Conservation (phyloP, 2,329 filamentous ascomycete genomes). For the Clonostachys rhizophaga region DNA sequence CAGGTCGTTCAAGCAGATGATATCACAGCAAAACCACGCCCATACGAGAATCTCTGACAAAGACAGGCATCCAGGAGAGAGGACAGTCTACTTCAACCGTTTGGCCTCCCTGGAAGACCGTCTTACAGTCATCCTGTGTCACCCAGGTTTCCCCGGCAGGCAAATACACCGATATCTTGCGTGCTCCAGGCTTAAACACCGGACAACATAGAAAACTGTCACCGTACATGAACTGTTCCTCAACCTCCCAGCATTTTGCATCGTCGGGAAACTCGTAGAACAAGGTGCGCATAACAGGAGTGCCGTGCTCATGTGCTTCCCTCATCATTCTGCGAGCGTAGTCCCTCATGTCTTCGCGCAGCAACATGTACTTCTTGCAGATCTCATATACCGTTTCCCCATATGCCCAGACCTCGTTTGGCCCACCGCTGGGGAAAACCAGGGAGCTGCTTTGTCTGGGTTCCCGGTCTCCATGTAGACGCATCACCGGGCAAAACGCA, state of each 20-base stretch:
- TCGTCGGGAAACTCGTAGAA: constrained; percentile 62
- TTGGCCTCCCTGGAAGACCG: constrained; percentile 5
- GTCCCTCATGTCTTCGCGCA: constrained; percentile 51
- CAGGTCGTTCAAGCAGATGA: no score
- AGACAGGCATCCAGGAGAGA: constrained; percentile 9
- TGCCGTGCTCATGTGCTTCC: constrained; percentile 53
- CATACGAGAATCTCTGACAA: background rate
- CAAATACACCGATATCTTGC: constrained; percentile 43
- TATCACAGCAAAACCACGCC: no score
- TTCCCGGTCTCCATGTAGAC: constrained; percentile 61
- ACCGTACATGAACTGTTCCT: constrained; percentile 62
- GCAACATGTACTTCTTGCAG: constrained; percentile 50
- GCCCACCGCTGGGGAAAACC: constrained; percentile 35
- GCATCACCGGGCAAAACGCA: constrained; percentile 62
- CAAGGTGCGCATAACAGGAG: constrained; percentile 55
- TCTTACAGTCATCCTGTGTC: background rate
- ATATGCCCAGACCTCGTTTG: constrained; percentile 64
- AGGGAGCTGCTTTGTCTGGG: constrained; percentile 29
- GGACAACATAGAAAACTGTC: constrained; percentile 53
- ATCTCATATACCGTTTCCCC: constrained; percentile 55
- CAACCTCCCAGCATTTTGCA: constrained; percentile 45
- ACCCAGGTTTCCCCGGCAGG: constrained; percentile 20
- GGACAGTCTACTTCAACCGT: constrained; percentile 7
- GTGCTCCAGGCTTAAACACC: constrained; percentile 42
- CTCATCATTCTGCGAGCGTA: constrained; percentile 56